phyloP scores from a whole-genome alignment of 2,329 filamentous ascomycete species.

The Pseudopithomyces maydicus region DNA sequence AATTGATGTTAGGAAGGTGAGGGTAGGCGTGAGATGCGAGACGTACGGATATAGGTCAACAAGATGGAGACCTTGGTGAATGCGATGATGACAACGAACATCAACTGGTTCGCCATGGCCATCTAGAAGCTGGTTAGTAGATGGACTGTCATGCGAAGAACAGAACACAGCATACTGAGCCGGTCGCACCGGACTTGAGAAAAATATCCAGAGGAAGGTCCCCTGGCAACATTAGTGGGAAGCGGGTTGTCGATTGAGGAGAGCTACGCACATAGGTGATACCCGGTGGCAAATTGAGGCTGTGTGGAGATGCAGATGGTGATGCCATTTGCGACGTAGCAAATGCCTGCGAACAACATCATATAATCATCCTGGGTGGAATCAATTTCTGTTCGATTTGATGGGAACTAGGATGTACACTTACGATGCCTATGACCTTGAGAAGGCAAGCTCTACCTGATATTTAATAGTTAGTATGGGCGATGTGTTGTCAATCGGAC shows the following conservation, averaged over 20 bases:
- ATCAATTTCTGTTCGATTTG: not conserved
- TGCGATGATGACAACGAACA: slow-evolving; percentile 17
- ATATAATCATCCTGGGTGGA: slow-evolving; percentile 18
- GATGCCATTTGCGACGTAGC: slow-evolving; percentile 14
- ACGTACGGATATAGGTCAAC: slow-evolving; percentile 3
- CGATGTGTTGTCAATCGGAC: no score
- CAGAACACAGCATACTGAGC: not conserved
- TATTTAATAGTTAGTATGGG: no score
- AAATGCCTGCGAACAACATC: slow-evolving; percentile 18
- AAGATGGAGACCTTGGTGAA: slow-evolving; percentile 20
- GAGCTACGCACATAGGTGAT: slow-evolving; percentile 20
- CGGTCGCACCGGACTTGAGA: not conserved
- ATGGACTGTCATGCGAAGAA: not conserved
- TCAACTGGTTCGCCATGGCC: slow-evolving; percentile 13
- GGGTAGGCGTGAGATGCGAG: not conserved
- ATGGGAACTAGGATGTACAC: not conserved
- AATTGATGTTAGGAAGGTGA: not conserved
- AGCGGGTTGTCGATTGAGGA: no score
- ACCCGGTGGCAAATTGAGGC: slow-evolving; percentile 15
- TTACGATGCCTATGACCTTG: slow-evolving; percentile 11
- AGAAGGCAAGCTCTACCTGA: slow-evolving; percentile 6
- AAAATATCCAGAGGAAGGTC: slow-evolving; percentile 8
- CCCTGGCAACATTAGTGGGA: slow-evolving; percentile 3
- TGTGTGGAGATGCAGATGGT: slow-evolving; percentile 17
- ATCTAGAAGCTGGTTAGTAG: slow-evolving; percentile 4